phyloP scores from a whole-genome alignment of 2,329 filamentous ascomycete species.

The Pseudogymnoascus sp. region DNA sequence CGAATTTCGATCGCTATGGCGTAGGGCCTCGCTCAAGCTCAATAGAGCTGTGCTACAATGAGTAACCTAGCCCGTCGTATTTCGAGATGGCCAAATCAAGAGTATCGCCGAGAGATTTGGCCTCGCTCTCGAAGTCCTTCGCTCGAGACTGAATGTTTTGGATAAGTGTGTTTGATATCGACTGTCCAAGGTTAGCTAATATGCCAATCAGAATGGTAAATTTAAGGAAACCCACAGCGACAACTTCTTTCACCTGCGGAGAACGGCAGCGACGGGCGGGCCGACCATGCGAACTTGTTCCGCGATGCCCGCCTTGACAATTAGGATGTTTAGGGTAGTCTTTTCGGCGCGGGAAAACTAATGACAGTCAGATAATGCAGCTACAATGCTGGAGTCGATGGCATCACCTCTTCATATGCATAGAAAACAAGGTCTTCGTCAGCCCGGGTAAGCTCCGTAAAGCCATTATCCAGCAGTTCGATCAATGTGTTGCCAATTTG shows the following conservation, averaged over 20 bases:
- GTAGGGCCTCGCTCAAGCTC: no score
- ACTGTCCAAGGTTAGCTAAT: background rate
- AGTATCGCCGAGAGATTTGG: background rate
- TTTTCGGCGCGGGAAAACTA: constrained; percentile 31
- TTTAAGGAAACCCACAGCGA: constrained; percentile 26
- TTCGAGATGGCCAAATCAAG: background rate
- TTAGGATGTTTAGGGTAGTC: constrained; percentile 32
- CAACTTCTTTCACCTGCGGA: constrained; percentile 25
- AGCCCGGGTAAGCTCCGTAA: background rate
- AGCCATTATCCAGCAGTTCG: background rate
- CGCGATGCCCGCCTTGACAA: constrained; percentile 32
- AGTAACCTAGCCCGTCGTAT: no score
- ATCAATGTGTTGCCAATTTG: background rate
- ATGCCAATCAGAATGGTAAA: background rate
- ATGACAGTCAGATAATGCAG: background rate
- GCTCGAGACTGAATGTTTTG: background rate
- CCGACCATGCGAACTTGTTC: constrained; percentile 28
- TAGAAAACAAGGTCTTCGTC: background rate
- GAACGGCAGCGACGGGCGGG: constrained; percentile 24
- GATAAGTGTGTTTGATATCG: background rate
- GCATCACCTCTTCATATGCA: background rate
- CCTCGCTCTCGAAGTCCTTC: background rate
- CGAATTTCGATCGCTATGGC: background rate
- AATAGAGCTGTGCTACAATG: no score
- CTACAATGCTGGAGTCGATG: background rate